phyloP scores from a whole-genome alignment of 768 basidiomycete species.

The Baorangia bicolor region DNA sequence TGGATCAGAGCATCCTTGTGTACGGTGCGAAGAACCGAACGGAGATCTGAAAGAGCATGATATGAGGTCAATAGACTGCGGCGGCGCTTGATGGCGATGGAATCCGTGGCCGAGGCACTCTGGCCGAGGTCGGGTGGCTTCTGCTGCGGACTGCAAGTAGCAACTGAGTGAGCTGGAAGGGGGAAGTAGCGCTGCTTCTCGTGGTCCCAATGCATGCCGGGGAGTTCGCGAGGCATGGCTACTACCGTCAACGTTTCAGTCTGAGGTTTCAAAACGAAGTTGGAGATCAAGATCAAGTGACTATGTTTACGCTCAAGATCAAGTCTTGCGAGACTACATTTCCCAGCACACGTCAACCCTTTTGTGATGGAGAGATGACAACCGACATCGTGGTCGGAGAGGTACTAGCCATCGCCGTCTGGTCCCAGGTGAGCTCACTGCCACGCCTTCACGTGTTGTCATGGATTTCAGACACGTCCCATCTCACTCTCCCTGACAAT shows the following conservation, averaged over 20 bases:
- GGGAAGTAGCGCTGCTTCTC: slow-evolving; percentile 57
- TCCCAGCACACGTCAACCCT: not conserved
- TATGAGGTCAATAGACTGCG: not conserved
- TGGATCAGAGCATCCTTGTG: slow-evolving; percentile 28
- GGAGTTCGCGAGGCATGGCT: slow-evolving; percentile 49
- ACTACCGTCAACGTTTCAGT: not conserved
- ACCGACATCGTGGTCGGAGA: not conserved
- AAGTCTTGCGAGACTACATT: not conserved
- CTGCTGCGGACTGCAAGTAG: not conserved
- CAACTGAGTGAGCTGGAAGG: slow-evolving; percentile 3
- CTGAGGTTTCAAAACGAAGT: not conserved
- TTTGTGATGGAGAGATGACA: not conserved
- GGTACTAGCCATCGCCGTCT: not conserved
- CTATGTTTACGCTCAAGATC: too few relatives aligned
- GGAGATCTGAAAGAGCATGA: slow-evolving; percentile 14
- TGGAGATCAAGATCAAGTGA: not conserved
- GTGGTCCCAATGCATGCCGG: slow-evolving; percentile 58
- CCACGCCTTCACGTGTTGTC: not conserved
- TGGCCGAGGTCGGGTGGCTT: not conserved
- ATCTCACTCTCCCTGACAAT: not conserved
- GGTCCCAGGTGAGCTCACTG: not conserved
- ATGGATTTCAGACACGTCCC: not conserved
- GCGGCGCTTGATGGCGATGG: not conserved
- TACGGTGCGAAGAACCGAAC: slow-evolving; percentile 12
- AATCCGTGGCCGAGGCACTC: too few relatives aligned